phyloP scores from a whole-genome alignment of 345 rosid species.

The Populus alba region DNA sequence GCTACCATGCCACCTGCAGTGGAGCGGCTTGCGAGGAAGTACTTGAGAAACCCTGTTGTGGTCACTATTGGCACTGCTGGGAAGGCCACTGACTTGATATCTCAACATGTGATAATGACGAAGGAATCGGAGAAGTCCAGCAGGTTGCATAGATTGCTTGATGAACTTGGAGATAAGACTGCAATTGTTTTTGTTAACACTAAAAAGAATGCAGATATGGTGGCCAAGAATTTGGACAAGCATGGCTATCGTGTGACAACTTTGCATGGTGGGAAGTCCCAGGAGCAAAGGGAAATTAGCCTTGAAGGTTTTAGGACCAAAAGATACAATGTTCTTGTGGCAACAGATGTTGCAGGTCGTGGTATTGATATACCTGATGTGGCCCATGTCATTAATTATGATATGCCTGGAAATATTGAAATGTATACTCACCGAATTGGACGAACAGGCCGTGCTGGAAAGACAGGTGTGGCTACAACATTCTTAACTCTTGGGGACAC shows the following conservation, averaged over 20 bases:
- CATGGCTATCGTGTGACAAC: constrained; percentile 85
- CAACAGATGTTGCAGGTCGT: constrained; percentile 94
- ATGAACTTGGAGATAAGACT: constrained; percentile 79
- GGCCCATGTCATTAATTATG: constrained; percentile 89
- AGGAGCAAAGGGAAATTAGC: constrained; percentile 92
- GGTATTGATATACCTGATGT: constrained; percentile 96
- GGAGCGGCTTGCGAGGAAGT: constrained; percentile 91
- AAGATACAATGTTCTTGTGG: constrained; percentile 86
- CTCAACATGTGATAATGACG: constrained; percentile 84
- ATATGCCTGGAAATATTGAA: constrained; percentile 86
- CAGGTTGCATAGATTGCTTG: constrained; percentile 71
- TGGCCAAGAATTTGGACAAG: constrained; percentile 86
- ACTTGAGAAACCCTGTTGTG: constrained; percentile 92
- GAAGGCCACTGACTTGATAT: constrained; percentile 79
- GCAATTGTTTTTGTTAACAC: constrained; percentile 94
- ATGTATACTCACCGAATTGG: constrained; percentile 95
- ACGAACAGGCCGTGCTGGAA: constrained; percentile 95
- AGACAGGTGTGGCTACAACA: constrained; percentile 89
- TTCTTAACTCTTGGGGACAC: constrained; percentile 77
- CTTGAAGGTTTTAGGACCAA: constrained; percentile 86
- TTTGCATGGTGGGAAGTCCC: constrained; percentile 92
- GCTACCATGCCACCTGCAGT: constrained; percentile 97
- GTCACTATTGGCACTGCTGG: constrained; percentile 97
- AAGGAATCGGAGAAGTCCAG: constrained; percentile 76
- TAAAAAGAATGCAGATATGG: constrained; percentile 69